A percentile compares a stretch with the other conserved stretches of the same genome.
Evolutionary conservation across 768 basidiomycete species (phyloP).

Genomic region (Suillus sp.): DNA sequence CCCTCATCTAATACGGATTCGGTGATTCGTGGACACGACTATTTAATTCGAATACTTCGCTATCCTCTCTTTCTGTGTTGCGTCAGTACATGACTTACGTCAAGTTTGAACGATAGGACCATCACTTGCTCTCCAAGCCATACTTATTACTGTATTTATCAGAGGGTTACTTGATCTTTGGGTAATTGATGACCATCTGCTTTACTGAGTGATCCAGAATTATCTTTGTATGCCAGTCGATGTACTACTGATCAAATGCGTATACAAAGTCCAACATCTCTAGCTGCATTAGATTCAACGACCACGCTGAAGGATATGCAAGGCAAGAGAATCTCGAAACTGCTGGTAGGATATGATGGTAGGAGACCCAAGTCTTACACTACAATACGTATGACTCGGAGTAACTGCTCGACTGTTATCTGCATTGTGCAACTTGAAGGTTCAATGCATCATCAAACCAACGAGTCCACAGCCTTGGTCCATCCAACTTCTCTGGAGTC

Average conservation of each 20-base stretch:
- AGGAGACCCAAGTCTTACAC: not conserved
- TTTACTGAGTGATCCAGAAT: not conserved
- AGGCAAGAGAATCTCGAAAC: not conserved
- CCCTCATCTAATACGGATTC: not conserved
- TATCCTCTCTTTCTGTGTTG: not conserved
- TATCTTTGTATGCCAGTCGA: not conserved
- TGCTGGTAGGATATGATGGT: not conserved
- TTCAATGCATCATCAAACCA: not conserved
- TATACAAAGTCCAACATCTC: not conserved
- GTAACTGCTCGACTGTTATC: not conserved
- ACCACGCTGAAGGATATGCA: not conserved
- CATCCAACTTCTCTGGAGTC: no score
- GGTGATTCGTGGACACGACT: not conserved
- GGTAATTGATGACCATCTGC: not conserved
- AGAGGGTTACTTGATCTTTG: not conserved
- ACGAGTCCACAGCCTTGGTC: not conserved
- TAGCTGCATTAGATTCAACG: no score
- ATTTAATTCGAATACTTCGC: not conserved
- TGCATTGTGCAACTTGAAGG: not conserved
- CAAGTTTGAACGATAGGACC: not conserved
- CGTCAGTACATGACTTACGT: not conserved
- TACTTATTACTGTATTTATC: not conserved
- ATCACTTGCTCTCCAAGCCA: not conserved
- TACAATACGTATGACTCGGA: not conserved
- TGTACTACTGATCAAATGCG: not conserved